Evolutionary conservation across 306 rosid genomes (phyloP).

Genomic region (Malus fusca): DNA sequence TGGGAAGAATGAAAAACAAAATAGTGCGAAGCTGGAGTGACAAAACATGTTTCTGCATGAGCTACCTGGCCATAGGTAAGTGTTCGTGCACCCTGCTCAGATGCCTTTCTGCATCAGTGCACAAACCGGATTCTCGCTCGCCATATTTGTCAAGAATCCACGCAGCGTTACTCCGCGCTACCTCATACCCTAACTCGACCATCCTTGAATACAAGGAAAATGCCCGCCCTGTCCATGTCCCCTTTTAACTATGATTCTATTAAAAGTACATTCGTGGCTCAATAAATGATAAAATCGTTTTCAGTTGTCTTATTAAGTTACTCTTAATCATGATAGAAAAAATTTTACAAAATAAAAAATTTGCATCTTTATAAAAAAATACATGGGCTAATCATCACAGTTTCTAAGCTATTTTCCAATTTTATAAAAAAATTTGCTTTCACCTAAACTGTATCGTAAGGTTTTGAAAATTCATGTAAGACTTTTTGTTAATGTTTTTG

Average conservation of each 20-base stretch:
- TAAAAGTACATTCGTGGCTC: too few relatives aligned
- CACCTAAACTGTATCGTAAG: too few relatives aligned
- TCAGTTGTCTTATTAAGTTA: too few relatives aligned
- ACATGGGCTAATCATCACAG: too few relatives aligned
- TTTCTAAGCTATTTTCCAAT: too few relatives aligned
- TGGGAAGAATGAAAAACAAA: constrained; percentile 9
- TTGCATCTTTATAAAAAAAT: too few relatives aligned
- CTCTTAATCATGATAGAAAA: too few relatives aligned
- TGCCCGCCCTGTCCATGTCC: constrained; percentile 66
- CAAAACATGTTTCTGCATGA: constrained; percentile 6
- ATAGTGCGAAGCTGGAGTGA: not conserved
- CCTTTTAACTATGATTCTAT: constrained; percentile 77
- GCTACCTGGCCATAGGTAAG: constrained; percentile 90
- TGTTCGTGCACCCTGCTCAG: constrained; percentile 98
- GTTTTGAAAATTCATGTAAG: too few relatives aligned
- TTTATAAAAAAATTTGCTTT: too few relatives aligned
- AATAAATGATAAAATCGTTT: too few relatives aligned
- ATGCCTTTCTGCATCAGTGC: constrained; percentile 88
- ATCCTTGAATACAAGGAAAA: constrained; percentile 82
- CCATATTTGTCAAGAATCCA: constrained; percentile 98
- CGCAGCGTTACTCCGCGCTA: constrained; percentile 97
- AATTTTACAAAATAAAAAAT: too few relatives aligned
- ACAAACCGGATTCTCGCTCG: constrained; percentile 74
- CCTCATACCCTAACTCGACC: constrained; percentile 97
- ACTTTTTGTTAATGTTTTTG: too few relatives aligned